phyloP scores from a whole-genome alignment of 225 moss, liverwort and hornwort species.

The Ulota crispa region DNA sequence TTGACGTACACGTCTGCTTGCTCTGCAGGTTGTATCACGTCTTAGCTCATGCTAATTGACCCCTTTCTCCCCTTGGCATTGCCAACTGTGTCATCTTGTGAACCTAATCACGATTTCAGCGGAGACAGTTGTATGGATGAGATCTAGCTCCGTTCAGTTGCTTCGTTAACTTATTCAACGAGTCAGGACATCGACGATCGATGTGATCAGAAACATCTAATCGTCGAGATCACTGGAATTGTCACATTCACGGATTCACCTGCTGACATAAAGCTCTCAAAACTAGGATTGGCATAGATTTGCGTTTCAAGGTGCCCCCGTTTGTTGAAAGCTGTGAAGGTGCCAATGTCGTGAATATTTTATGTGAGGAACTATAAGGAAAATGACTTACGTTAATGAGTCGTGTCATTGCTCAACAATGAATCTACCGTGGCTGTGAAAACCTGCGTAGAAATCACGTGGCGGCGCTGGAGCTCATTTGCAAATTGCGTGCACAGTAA shows the following conservation, averaged over 20 bases:
- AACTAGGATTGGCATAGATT: neutral
- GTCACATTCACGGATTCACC: neutral
- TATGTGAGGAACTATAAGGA: too few species aligned
- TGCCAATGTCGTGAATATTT: neutral
- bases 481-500: neutral
- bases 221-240: neutral
- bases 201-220: neutral
- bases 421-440: neutral
- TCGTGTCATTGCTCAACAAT: neutral
- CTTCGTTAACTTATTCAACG: neutral
- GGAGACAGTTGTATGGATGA: neutral
- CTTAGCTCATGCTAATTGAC: slow-evolving; percentile 19
- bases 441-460: neutral
- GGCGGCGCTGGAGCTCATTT: neutral
- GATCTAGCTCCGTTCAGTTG: neutral
- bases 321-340: neutral
- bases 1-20: slow-evolving; percentile 19
- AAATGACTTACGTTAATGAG: neutral
- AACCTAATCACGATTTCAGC: neutral
- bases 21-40: neutral
- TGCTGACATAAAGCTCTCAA: neutral
- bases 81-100: neutral
- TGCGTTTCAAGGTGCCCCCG: neutral
- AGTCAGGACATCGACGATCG: neutral
- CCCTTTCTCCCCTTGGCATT: neutral